A percentile compares a stretch with the other conserved stretches of the same genome.
Evolutionary conservation across 2,329 filamentous ascomycete species (phyloP).

Genomic region (Pseudogymnoascus sp.): DNA sequence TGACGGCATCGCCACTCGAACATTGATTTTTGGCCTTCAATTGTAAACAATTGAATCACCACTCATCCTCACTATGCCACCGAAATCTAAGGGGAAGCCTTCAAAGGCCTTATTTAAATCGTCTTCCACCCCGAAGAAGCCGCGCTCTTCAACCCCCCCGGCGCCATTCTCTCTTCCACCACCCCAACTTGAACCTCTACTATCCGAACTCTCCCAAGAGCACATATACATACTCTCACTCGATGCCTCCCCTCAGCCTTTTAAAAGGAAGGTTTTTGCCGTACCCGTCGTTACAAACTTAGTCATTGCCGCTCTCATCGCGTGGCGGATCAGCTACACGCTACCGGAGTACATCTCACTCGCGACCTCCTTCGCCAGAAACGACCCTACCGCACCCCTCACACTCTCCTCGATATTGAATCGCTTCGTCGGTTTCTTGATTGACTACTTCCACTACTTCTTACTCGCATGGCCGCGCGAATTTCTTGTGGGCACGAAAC

Average conservation of each 20-base stretch:
- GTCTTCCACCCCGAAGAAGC: background rate
- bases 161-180: conserved; percentile 63
- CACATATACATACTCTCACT: conserved; percentile 81
- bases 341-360: conserved; percentile 62
- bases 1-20: background rate
- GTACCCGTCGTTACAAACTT: conserved; percentile 74
- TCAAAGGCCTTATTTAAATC: conserved; percentile 6
- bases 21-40: background rate
- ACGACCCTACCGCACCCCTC: background rate
- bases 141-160: conserved; percentile 34
- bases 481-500: conserved; percentile 54
- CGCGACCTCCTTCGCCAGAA: conserved; percentile 22
- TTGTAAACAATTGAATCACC: background rate
- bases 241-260: conserved; percentile 58
- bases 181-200: conserved; percentile 55
- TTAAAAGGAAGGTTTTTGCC: conserved; percentile 77
- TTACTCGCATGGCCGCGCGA: conserved; percentile 67
- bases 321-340: conserved; percentile 61
- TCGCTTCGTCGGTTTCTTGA: conserved; percentile 57
- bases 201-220: conserved; percentile 54
- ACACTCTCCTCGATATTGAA: conserved; percentile 15
- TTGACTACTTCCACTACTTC: conserved; percentile 66
- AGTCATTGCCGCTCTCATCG: conserved; percentile 54
- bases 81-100: background rate
- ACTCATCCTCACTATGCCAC: background rate